Evolutionary conservation across 2,329 filamentous ascomycete genomes (phyloP), one percentile per base, ranked within the genome.

Genomic region (Colletotrichum incanum): DNA sequence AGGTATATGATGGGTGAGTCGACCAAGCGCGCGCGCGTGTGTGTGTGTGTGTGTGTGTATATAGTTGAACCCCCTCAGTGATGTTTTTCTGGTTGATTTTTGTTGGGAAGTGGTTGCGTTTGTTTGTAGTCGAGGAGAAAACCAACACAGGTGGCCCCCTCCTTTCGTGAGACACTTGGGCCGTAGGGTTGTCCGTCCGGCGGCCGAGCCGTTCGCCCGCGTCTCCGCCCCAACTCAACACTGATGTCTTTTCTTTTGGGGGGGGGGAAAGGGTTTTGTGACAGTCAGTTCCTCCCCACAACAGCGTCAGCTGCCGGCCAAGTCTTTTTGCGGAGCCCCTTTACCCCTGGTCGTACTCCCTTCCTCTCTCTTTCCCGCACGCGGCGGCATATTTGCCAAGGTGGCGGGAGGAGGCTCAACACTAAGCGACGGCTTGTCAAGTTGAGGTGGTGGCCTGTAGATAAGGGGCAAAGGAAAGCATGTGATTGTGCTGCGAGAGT

Each of bases 201-300:
- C 69, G 69, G 65, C 65, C 52, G 65, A 64, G 69, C 65, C 69
- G 65, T 72, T 72, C 59, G 65, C 45, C 69, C 69, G 69, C 59
- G 34, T 52, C 58, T 72, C 69, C 69, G 65, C 69, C 69, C 69
- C 69, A 72, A 72, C 63, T 23, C 54, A 34, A 26, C 23, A 28
- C 54, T 28, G 11, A 55, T 37, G 20, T 18, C 9, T 6, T 8
- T 23, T 26, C 14, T 49, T 14, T 16, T 16, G n/a, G n/a, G n/a
- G n/a, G n/a, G n/a, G n/a, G n/a, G n/a, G n/a, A n/a, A n/a, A n/a
- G n/a, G n/a, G 16, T 49, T 47, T 23, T 5, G 4, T 47, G 4
- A n/a, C 5, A n/a, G 11, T 23, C 12, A 1, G n/a, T 4, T 14
- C 14, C 3, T 4, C 31, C 31, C 20, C 31, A 55, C 28, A 34